phyloP scores from a whole-genome alignment of 176 grass and related monocot genomes.

The Cenchrus fungigraminus region DNA sequence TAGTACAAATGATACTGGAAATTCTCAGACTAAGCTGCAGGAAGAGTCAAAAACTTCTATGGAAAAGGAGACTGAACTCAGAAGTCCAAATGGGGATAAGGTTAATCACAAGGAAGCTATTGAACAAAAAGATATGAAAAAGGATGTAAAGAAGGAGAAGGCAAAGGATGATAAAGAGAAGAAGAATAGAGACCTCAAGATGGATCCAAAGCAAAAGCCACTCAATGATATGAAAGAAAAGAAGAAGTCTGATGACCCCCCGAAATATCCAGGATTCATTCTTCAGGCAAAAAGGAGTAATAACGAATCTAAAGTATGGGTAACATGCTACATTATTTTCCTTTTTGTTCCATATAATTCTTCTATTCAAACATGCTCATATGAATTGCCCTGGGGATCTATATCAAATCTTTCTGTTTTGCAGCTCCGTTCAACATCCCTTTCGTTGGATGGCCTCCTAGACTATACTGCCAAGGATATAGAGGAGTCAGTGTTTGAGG shows the following conservation, averaged over 20 bases:
- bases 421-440: constrained; percentile 76
- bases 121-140: constrained; percentile 56
- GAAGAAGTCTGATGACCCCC: constrained; percentile 70
- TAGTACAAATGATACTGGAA: constrained; percentile 26
- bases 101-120: constrained; percentile 48
- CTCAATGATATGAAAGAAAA: constrained; percentile 66
- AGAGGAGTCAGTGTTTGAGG: constrained; percentile 97
- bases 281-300: constrained; percentile 71
- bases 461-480: constrained; percentile 94
- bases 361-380: not conserved
- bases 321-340: constrained; percentile 20
- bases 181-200: constrained; percentile 56
- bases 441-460: constrained; percentile 91
- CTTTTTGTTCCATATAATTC: constrained; percentile 16
- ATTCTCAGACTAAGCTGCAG: constrained; percentile 48
- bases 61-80: constrained; percentile 43
- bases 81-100: constrained; percentile 28
- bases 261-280: constrained; percentile 92
- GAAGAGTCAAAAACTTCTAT: constrained; percentile 49
- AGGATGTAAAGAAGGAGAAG: constrained; percentile 53
- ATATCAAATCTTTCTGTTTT: constrained; percentile 31
- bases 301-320: constrained; percentile 86
- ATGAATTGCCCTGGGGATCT: constrained; percentile 28
- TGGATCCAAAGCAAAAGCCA: constrained; percentile 60
- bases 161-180: constrained; percentile 70